Evolutionary conservation across 768 basidiomycete species (phyloP).

Genomic region (Tylopilus felleus): DNA sequence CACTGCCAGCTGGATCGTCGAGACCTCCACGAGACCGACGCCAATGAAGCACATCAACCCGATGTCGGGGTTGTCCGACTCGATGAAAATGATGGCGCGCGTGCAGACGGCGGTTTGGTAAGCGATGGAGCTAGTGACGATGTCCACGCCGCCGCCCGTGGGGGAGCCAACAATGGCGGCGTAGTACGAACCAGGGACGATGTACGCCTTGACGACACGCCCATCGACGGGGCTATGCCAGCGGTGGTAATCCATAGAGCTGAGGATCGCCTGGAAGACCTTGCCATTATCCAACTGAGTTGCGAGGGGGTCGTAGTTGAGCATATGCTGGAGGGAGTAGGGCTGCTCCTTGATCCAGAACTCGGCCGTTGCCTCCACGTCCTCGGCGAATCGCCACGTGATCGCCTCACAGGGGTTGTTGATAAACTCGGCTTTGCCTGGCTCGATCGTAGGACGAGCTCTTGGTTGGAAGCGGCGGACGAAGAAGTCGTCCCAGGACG

Average conservation of each 20-base stretch:
- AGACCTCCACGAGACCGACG: constrained; percentile 62
- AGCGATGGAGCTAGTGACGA: not conserved
- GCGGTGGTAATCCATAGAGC: constrained; percentile 54
- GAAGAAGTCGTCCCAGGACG: constrained; percentile 58
- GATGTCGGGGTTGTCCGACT: constrained; percentile 50
- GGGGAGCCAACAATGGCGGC: constrained; percentile 32
- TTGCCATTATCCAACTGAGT: constrained; percentile 47
- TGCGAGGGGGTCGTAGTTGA: constrained; percentile 40
- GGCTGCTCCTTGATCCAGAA: constrained; percentile 64
- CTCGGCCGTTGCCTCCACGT: constrained; percentile 40
- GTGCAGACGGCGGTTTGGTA: constrained; percentile 22
- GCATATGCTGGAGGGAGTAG: constrained; percentile 57
- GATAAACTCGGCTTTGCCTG: constrained; percentile 28
- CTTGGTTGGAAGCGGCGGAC: constrained; percentile 23
- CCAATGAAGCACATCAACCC: constrained; percentile 58
- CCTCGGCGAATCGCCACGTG: constrained; percentile 38
- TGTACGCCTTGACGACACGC: constrained; percentile 36
- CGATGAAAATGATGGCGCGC: constrained; percentile 56
- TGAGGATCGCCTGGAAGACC: constrained; percentile 56
- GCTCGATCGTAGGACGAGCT: not conserved
- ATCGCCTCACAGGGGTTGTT: constrained; percentile 53
- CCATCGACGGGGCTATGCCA: constrained; percentile 61
- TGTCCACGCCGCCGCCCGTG: constrained; percentile 15
- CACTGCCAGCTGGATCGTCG: constrained; percentile 54
- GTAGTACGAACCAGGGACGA: constrained; percentile 52